Evolutionary conservation across 495 filamentous ascomycete species (phyloP), one percentile per base, ranked within the genome.

Genomic region (Usnea hakonensis): DNA sequence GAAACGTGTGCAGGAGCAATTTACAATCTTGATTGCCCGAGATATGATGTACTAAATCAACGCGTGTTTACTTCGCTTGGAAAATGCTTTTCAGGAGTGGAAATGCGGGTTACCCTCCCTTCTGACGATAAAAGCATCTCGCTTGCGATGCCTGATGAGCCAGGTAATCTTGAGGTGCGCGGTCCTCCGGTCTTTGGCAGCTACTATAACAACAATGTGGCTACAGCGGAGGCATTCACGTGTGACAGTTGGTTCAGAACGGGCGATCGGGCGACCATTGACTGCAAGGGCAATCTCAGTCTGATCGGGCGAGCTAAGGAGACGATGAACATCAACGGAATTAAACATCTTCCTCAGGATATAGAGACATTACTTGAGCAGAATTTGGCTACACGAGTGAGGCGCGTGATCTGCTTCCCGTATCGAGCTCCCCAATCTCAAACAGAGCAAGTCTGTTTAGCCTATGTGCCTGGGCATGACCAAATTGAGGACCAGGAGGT

Each of bases 211-310:
- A 73, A 80, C 36, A 65, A 72, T 28, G 58, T 75, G 57, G 79
- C 77, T 57, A 82, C 76, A n/a, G 70, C 71, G 23, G 71, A 76
- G 35, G 60, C 73, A 9, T 75, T 78, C 61, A 78, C 75, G 8
- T 64, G 67, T 0, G 77, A 81, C 59, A 79, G 80, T 11, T 83
- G 76, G 77, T 80, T 81, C 71, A 79, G 74, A 70, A 82, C 79
- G 28, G 80, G 80, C n/a, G 79, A 82, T 56, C 74, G 80, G 23
- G 78, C 77, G 43, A 74, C 77, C 62, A 76, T 73, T 36, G 73
- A 79, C 61, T 32, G 43, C 8, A 67, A 72, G 16, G 76, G 75
- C 28, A 65, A 78, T 40, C 69, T 82, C 9, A 68, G 68, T 36
- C 76, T 83, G 58, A 76, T 79, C 54, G 80, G 81, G 61, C 28